These are phyloP conservation scores for Aspergillus spinulosporus DNA, from an alignment of 2,329 filamentous ascomycete genomes.

Conservation along the genomic window DNA sequence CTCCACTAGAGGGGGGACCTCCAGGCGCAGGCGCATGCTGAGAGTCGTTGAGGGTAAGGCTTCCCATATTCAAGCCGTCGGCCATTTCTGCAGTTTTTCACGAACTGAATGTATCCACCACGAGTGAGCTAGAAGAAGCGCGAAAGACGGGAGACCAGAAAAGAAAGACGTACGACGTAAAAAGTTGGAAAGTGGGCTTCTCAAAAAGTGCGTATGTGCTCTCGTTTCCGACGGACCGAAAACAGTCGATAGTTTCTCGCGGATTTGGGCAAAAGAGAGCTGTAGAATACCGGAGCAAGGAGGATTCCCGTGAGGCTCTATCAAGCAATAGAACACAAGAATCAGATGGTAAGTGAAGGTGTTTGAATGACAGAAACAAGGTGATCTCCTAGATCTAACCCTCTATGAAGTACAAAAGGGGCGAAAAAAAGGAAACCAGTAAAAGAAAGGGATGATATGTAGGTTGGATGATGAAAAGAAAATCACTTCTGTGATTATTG, in stretches of 20 bases:
- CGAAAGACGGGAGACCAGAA: not conserved
- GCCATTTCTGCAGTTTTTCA: conserved; percentile 37
- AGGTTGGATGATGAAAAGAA: conserved; percentile 16
- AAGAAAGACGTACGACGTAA: conserved; percentile 15
- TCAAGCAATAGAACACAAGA: conserved; percentile 25
- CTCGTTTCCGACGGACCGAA: conserved; percentile 10
- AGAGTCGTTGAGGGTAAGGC: conserved; percentile 58
- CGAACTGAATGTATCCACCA: conserved; percentile 6
- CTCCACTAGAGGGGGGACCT: conserved; percentile 40
- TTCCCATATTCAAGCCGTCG: conserved; percentile 44
- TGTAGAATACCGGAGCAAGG: conserved; percentile 28
- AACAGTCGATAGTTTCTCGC: conserved; percentile 16
- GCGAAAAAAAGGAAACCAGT: conserved; percentile 16
- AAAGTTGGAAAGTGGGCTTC: conserved; percentile 5
- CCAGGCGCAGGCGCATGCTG: conserved; percentile 55
- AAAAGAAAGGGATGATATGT: conserved; percentile 19
- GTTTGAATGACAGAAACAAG: conserved; percentile 31
- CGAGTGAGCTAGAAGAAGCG: conserved; percentile 12
- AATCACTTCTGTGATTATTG: conserved; percentile 17
- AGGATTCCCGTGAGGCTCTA: conserved; percentile 21
- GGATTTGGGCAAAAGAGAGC: conserved; percentile 23
- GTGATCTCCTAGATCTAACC: conserved; percentile 28
- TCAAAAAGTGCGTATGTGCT: conserved; percentile 10
- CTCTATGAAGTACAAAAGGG: conserved; percentile 28
- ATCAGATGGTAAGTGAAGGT: conserved; percentile 32